These are phyloP conservation scores for Xylaria intraflava DNA, from an alignment of 495 filamentous ascomycete genomes.

Conservation along the genomic window DNA sequence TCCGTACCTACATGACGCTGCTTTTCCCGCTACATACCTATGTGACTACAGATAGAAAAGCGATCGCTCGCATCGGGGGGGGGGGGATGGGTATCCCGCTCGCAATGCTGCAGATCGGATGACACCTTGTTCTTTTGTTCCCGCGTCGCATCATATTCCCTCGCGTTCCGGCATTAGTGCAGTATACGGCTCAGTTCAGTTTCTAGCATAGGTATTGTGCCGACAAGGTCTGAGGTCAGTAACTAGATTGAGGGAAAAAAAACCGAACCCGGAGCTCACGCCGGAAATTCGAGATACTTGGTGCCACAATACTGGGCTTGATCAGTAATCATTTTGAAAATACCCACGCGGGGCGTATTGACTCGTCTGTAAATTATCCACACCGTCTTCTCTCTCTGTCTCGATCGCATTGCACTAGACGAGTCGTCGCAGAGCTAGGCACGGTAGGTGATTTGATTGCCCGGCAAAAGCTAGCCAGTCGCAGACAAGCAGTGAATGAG, in stretches of 20 bases:
- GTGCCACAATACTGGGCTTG: background rate
- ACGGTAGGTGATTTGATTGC: background rate
- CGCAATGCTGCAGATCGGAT: background rate
- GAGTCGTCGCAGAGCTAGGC: background rate
- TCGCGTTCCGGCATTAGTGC: background rate
- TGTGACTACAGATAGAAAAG: no score
- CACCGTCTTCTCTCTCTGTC: background rate
- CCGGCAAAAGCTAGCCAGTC: background rate
- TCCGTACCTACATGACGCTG: no score
- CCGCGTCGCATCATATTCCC: background rate
- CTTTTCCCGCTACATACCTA: no score
- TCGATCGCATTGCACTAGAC: background rate
- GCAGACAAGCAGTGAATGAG: no score
- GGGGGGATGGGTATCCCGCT: background rate
- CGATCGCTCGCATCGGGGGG: no score
- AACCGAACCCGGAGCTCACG: no score
- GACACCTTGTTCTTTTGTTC: background rate
- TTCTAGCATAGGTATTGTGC: no score
- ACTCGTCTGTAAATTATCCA: background rate
- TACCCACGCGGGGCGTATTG: background rate
- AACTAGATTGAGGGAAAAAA: no score
- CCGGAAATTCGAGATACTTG: background rate
- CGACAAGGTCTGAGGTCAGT: no score
- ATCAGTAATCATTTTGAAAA: constrained; percentile 9
- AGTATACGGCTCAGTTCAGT: no score